phyloP scores from a whole-genome alignment of 2,329 filamentous ascomycete species.

The Fusarium veterinarium region DNA sequence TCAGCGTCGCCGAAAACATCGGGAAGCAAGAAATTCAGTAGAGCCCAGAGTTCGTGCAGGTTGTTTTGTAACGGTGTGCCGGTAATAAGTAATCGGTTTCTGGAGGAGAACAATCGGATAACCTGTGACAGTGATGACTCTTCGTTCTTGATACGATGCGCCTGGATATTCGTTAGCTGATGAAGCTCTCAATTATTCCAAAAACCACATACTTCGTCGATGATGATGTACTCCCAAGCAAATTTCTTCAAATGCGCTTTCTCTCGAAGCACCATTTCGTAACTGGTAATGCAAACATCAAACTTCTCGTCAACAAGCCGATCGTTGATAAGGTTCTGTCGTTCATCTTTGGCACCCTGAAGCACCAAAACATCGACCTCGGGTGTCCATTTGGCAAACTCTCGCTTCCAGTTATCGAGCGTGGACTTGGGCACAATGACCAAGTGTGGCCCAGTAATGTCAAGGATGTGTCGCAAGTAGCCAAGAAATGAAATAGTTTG shows the following conservation, averaged over 20 bases:
- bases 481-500: constrained; percentile 98
- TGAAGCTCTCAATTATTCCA: neutral
- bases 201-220: constrained; percentile 74
- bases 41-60: constrained; percentile 95
- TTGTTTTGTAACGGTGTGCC: constrained; percentile 98
- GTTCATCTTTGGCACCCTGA: constrained; percentile 95
- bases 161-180: constrained; percentile 49
- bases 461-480: constrained; percentile 90
- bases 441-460: constrained; percentile 90
- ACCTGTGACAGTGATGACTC: constrained; percentile 97
- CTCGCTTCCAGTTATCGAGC: constrained; percentile 97
- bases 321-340: constrained; percentile 87
- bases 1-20: constrained; percentile 98
- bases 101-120: constrained; percentile 94
- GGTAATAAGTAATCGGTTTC: constrained; percentile 94
- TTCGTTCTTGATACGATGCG: constrained; percentile 99
- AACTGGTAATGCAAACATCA: constrained; percentile 97
- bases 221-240: constrained; percentile 99
- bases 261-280: constrained; percentile 98
- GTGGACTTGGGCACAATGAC: constrained; percentile 96
- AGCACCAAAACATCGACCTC: constrained; percentile 94
- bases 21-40: constrained; percentile 96
- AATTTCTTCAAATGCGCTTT: constrained; percentile 97
- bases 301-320: constrained; percentile 94
- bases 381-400: constrained; percentile 93